Percentiles rank a stretch among this genome's conserved stretches.
Evolutionary conservation across 2,329 filamentous ascomycete genomes (phyloP).

Genomic region (Paracorniculantispora psalliotae): DNA sequence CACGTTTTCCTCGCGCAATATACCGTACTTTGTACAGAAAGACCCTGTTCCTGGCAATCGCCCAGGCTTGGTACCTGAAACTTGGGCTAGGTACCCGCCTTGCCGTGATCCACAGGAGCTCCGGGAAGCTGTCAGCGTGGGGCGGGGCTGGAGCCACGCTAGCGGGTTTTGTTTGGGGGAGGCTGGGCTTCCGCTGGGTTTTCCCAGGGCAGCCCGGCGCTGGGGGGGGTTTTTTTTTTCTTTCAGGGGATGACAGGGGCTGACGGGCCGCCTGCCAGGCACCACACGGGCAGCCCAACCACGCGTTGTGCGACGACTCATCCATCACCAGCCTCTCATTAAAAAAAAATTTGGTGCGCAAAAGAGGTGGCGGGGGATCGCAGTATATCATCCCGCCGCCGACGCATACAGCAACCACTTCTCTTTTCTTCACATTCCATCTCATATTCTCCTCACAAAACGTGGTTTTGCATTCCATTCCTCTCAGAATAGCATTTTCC

Average conservation of each 20-base stretch:
- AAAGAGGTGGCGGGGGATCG: slow-evolving; percentile 14
- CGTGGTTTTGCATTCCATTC: not conserved
- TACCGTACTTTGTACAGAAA: not conserved
- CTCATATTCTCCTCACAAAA: not conserved
- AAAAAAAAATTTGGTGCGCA: not conserved
- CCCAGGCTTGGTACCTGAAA: not conserved
- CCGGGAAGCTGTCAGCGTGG: not conserved
- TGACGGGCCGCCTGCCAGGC: not conserved
- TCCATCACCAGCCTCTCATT: not conserved
- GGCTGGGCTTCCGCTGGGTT: not conserved
- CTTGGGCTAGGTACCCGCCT: not conserved
- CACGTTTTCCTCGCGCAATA: not conserved
- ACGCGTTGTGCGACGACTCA: not conserved
- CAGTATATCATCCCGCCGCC: slow-evolving; percentile 5
- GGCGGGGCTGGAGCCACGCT: not conserved
- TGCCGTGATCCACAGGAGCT: not conserved
- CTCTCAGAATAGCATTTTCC: not conserved
- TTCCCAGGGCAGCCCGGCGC: not conserved
- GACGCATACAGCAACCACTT: not conserved
- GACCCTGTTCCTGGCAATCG: not conserved
- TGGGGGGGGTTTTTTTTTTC: not conserved
- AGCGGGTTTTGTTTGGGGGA: not conserved
- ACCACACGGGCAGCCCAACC: no score
- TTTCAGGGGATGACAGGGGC: not conserved
- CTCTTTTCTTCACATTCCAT: not conserved